Base-by-base conservation (phyloP, 345 rosid genomes). In the Brassica cretica region DNA sequence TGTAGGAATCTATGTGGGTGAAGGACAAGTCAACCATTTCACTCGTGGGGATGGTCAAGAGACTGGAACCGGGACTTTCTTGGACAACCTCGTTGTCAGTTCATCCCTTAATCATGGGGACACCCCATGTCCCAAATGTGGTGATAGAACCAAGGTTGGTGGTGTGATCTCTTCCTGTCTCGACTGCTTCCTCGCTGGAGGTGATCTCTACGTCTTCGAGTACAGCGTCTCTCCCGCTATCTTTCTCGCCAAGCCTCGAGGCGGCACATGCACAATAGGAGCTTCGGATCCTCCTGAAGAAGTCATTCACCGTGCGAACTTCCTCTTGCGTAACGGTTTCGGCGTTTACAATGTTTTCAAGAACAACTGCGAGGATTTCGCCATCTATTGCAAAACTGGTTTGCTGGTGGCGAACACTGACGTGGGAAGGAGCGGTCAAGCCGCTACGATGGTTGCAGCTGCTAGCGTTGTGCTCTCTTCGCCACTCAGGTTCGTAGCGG, bases 291-390 rank as follows among this genome's bases (percentile, higher is more conserved):
- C 91, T 15, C 76, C 89, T 0, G 89, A 87, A 64, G 87, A 88
- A 61, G 92, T 84, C 56, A 80, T 88, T 70, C 84, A 86, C 73
- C 89, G 94, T 18, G 92, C 92, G 49, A 81, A 63, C n/a, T 89
- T 77, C 82, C 94, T 93, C 64, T 82, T 91, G 76, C 83, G 77
- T 59, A 88, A 93, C 53, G 97, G 96, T 30, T 91, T 93, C 24
- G 98, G 96, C 12, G 90, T 64, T 66, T 93, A 91, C 82, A 32
- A 87, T 76, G 78, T 87, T 46, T 91, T 91, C 86, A 89, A 83
- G 80, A 93, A 93, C 84, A 93, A 91, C 84, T 90, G 96, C 19
- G 96, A 90, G 83, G 96, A 91, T 79, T 90, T 90, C 19, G 94
- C 98, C 15, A 87, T 93, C 70, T 91, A 91, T 80, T 93, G 98